Evolutionary conservation across 192 early-diverging fungal genomes (phyloP), one percentile per base, ranked within the genome.

Genomic region (Gonapodya sp.): DNA sequence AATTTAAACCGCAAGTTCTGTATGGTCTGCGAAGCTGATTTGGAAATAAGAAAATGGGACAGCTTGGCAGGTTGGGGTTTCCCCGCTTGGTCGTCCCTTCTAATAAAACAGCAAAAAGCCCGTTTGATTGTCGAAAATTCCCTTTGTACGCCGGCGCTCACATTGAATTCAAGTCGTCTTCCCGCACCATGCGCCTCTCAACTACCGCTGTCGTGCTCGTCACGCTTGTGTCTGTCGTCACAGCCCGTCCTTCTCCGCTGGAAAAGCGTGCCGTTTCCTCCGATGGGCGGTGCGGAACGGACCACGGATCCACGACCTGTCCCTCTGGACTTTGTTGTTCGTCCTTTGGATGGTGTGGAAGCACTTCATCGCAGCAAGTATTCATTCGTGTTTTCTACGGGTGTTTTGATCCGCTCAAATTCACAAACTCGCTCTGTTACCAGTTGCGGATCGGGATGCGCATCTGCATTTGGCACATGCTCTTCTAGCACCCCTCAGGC

Each of bases 261-360:
- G 46, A 16, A 8, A 77, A 18, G 75, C 75, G 18, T 33, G 75
- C 8, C 8, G 75, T 77, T 18, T 32, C 75, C 75, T 31, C 75
- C 75, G 75, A 77, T 33, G 75, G 75, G 8, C 75, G 75, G 18
- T 77, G 75, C 75, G 75, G 75, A 16, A 34, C 34, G 75, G 30
- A 77, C 8, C 18, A 34, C 75, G 75, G 75, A 2, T 18, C 30
- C 8, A 77, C 18, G 75, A 77, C 18, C 18, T 77, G 75, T 34
- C 75, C 75, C 31, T 16, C 16, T 8, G 2, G 8, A 2, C 75
- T 77, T 2, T 77, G 75, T 33, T 77, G 75, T 33, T 77, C 75
- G 31, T 18, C 18, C 8, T 77, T 14, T 8, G 75, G 18, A 2
- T 18, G 75, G 18, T 77, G 75, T 33, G 75, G 75, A 2, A 18